Evolutionary conservation across 306 rosid genomes (phyloP), one percentile per base, ranked within the genome.

Genomic region (Vigna mungo): DNA sequence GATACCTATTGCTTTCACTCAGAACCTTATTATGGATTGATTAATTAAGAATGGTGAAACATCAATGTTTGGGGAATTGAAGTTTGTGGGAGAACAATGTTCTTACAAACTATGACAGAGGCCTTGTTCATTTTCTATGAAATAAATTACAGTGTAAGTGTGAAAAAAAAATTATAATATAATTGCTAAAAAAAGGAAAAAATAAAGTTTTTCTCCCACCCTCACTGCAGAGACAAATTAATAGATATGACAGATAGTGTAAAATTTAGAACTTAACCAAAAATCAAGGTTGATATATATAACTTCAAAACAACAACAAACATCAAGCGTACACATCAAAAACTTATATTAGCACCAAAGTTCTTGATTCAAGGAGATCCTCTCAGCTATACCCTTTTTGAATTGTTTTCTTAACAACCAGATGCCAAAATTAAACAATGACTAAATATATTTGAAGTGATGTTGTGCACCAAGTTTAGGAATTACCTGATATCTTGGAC

Each of bases 301-400:
- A 55, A 8, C 30, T 21, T 10, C 27, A 27, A 60, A 27, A 14
- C 4, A 56, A 21, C 16, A 55, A 56, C 32, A 56, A 54, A 20
- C 2, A 5, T 30, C 25, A 34, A n/a, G 7, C 15, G 9, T 15
- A 63, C 27, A 63, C 48, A 14, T 9, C 8, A 60, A 60, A 13
- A 60, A 15, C 66, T 60, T 3, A 30, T 60, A 27, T 27, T 60
- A 6, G 41, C 20, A 25, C 12, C 15, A 15, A 6, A 30, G 11
- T 60, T 60, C 66, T 27, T 30, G 41, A 60, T 60, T 60, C 3
- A 60, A 60, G 66, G 66, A 60, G 18, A 60, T 63, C 79, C 80
- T 59, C 59, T 71, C 44, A 81, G 54, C 48, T 13, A 30, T 4
- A 54, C 18, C 55, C n/a, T 27, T 46, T 71, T 20, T 25, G 63